A percentile compares a stretch with the other conserved stretches of the same genome.
Conservation (phyloP, 768 basidiomycete genomes). For the Trametes cubensis region DNA sequence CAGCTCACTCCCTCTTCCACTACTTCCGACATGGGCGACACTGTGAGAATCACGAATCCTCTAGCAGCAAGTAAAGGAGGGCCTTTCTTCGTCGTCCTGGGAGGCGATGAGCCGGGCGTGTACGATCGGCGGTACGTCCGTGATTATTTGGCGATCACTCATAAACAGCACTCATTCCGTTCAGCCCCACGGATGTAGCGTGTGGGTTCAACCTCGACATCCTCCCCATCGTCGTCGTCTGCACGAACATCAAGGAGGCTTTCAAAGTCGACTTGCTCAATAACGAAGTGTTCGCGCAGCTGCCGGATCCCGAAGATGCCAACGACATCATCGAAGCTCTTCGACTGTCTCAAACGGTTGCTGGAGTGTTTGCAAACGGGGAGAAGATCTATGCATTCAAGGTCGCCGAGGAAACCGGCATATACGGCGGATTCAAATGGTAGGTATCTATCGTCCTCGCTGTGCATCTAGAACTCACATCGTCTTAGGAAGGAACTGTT, state of each 20-base stretch:
- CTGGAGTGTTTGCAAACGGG: background rate
- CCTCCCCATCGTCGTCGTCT: slow-evolving; percentile 9
- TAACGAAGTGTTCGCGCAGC: background rate
- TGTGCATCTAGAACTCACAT: background rate
- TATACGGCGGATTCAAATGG: background rate
- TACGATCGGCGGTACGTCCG: background rate
- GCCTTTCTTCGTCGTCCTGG: background rate
- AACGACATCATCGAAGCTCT: background rate
- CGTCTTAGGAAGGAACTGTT: background rate
- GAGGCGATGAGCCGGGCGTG: background rate
- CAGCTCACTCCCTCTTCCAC: background rate
- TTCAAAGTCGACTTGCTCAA: background rate
- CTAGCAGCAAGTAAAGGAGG: background rate
- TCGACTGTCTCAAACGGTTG: background rate
- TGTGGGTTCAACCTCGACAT: background rate
- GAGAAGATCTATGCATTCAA: background rate
- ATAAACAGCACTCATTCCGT: background rate
- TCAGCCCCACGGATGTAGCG: background rate
- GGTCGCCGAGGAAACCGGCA: background rate
- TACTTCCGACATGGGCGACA: background rate
- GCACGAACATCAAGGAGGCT: background rate
- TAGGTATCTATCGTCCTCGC: background rate
- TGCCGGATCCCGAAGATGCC: background rate
- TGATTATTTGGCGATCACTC: background rate
- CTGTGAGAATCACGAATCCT: background rate